Percentiles rank a stretch among this genome's conserved stretches.
phyloP scores from a whole-genome alignment of 352 stramenopile species.

The Phytophthora pinifolia region DNA sequence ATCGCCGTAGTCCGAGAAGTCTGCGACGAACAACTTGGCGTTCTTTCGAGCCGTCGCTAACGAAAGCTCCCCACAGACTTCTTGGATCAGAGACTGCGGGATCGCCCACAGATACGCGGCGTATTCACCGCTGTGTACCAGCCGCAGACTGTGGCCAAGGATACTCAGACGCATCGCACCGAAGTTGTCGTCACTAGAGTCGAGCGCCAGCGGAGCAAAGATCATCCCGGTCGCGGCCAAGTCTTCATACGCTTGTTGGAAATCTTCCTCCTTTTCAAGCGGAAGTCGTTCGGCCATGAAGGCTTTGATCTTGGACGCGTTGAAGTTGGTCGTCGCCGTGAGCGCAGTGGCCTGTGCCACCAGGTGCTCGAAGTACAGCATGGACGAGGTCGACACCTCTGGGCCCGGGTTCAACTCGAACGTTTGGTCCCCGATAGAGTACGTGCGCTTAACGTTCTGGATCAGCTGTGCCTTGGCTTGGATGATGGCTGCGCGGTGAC shows the following conservation, averaged over 20 bases:
- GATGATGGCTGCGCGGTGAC: conserved; percentile 26
- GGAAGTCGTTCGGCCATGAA: conserved; percentile 26
- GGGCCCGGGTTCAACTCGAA: conserved; percentile 26
- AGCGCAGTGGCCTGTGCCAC: conserved; percentile 26
- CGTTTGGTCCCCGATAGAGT: conserved; percentile 25
- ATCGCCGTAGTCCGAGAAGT: conserved; percentile 29
- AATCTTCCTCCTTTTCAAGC: conserved; percentile 12
- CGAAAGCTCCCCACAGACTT: conserved; percentile 18
- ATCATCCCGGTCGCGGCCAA: conserved; percentile 20
- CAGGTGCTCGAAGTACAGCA: conserved; percentile 30
- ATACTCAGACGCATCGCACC: conserved; percentile 33
- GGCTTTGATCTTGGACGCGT: conserved; percentile 20
- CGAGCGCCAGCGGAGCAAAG: conserved; percentile 21
- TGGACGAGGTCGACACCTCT: conserved; percentile 25
- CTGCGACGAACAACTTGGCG: conserved; percentile 27
- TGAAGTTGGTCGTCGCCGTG: conserved; percentile 24
- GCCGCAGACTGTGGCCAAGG: conserved; percentile 32
- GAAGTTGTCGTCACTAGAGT: conserved; percentile 45
- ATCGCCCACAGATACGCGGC: conserved; percentile 15
- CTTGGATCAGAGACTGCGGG: conserved; percentile 3
- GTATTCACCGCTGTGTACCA: conserved; percentile 27
- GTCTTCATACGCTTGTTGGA: conserved; percentile 25
- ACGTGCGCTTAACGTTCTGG: conserved; percentile 29
- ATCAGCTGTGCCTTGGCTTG: conserved; percentile 29
- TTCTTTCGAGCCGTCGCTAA: conserved; percentile 9